Base-by-base conservation (phyloP, 257 asterid genomes). In the Scutellaria barbata region DNA sequence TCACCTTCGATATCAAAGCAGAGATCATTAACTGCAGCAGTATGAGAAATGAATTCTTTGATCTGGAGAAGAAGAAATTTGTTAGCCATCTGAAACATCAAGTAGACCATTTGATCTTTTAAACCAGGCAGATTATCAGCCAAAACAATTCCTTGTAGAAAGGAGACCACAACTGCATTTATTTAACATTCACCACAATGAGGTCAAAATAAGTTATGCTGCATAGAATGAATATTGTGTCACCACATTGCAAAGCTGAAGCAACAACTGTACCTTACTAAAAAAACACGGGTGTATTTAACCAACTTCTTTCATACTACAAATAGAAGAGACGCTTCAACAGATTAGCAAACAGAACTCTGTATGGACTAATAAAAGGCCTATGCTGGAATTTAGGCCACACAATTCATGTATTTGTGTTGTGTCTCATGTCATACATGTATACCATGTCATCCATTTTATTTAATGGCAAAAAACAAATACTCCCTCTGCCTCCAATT, bases 11-110 rank as follows among this genome's bases (percentile, higher is more conserved):
- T 53, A 61, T 95, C 99, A 74, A 95, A 95, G 89, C 89, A 85
- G 68, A 95, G 91, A 82, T 95, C 97, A 77, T 95, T 92, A 77
- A 95, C 98, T n/a, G 94, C 90, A 84, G 92, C 96, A 58, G 97
- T 81, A 68, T 95, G 99, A 71, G 90, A 88, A 57, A 81, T 73
- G 80, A 88, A 92, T 77, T 88, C 98, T 81, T 92, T 92, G 41
- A 95, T 86, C 99, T 95, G 90, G 51, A 75, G 78, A 76, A 71
- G 55, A 74, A 66, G 68, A 69, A 76, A 72, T 45, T 6, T 62
- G 71, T 72, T 18, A 80, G 53, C 71, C 76, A 43, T 76, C 74
- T 20, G 43, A 79, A 62, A 45, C 68, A 68, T 30, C 63, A 67
- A 52, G 37, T 16, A 30, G 41, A 50, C 12, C 58, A 22, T 63